These are phyloP conservation scores for Talaromyces sp. DNA, from an alignment of 2,329 filamentous ascomycete species.

Conservation along the genomic window DNA sequence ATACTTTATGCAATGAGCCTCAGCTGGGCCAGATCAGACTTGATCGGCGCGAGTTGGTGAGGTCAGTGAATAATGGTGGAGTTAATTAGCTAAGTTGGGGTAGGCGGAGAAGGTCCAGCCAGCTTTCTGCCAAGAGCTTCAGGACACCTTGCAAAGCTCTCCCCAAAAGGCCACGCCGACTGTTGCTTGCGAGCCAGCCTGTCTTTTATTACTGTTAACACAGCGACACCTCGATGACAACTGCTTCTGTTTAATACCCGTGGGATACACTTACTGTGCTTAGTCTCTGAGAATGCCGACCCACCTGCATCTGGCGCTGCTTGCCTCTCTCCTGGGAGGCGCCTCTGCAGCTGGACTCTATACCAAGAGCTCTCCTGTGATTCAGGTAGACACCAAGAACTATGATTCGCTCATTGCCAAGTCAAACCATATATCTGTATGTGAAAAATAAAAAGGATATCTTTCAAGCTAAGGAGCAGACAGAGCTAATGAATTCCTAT, in stretches of 20 bases:
- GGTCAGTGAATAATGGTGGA: background rate
- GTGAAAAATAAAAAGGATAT: slow-evolving; percentile 20
- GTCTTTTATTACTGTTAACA: background rate
- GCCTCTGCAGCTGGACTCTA: slow-evolving; percentile 70
- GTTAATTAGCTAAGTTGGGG: background rate
- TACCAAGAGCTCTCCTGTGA: slow-evolving; percentile 75
- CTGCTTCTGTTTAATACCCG: background rate
- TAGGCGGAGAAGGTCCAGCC: slow-evolving; percentile 4
- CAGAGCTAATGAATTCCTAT: slow-evolving; percentile 16
- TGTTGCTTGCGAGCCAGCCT: background rate
- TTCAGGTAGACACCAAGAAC: slow-evolving; percentile 71
- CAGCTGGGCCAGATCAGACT: background rate
- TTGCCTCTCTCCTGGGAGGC: slow-evolving; percentile 58
- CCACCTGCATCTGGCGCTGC: slow-evolving; percentile 45
- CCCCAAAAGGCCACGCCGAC: background rate
- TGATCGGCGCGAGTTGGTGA: background rate
- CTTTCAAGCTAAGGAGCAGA: background rate
- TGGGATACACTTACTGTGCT: background rate
- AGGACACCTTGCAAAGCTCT: slow-evolving; percentile 30
- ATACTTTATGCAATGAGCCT: background rate
- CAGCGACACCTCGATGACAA: background rate
- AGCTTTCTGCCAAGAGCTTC: slow-evolving; percentile 15
- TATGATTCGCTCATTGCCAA: slow-evolving; percentile 79
- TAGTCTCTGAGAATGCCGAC: slow-evolving; percentile 25
- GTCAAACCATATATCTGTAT: slow-evolving; percentile 86